Evolutionary conservation across 805 yeast species (phyloP).

Genomic region (Candida morakotiae): DNA sequence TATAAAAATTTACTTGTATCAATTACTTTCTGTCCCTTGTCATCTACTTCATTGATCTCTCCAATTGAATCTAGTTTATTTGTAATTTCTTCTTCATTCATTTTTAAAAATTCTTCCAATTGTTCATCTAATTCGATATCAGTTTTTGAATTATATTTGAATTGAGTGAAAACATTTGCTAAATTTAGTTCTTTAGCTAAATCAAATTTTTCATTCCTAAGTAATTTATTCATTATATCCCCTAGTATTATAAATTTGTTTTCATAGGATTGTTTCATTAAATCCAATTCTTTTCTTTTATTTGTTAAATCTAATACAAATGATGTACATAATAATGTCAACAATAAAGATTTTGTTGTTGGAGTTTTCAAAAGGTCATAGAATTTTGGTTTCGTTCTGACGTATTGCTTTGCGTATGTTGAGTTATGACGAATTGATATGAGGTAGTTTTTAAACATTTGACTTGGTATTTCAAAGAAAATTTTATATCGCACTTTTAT

Average conservation of each 20-base stretch:
- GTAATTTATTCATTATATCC: slow-evolving; percentile 26
- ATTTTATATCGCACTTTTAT: neutral
- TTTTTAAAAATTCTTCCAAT: slow-evolving; percentile 30
- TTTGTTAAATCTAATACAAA: slow-evolving; percentile 46
- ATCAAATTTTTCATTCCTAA: slow-evolving; percentile 36
- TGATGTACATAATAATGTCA: slow-evolving; percentile 39
- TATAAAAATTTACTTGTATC: slow-evolving; percentile 12
- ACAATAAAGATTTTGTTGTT: slow-evolving; percentile 32
- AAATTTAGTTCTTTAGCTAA: slow-evolving; percentile 36
- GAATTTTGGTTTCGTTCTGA: slow-evolving; percentile 17
- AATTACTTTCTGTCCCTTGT: neutral
- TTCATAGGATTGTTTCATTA: slow-evolving; percentile 34
- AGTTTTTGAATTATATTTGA: slow-evolving; percentile 25
- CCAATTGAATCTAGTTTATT: neutral
- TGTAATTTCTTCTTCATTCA: slow-evolving; percentile 21
- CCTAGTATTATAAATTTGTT: slow-evolving; percentile 30
- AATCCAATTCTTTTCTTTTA: slow-evolving; percentile 41
- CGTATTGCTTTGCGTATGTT: slow-evolving; percentile 7
- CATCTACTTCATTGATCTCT: neutral
- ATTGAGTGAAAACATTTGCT: slow-evolving; percentile 41
- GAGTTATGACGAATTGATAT: slow-evolving; percentile 7
- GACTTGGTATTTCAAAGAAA: neutral
- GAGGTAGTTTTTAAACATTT: too few species aligned
- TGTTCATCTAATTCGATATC: slow-evolving; percentile 39
- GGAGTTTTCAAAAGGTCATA: slow-evolving; percentile 30